phyloP scores from a whole-genome alignment of 108 stramenopile species.

The Poteriospumella lacustris region DNA sequence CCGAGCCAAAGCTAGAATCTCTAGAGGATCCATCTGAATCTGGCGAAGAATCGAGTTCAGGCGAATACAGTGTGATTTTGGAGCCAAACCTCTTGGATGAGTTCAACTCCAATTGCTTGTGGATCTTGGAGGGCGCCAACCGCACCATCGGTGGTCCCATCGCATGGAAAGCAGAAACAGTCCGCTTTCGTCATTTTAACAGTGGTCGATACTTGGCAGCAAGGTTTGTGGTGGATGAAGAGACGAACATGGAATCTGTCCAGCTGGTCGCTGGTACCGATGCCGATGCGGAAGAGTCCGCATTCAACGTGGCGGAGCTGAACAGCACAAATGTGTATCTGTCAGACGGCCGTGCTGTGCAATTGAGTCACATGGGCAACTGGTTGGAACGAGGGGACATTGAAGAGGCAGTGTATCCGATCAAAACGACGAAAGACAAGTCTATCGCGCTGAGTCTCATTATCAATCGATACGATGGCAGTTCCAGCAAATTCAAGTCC shows the following conservation, averaged over 20 bases:
- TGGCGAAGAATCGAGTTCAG: neutral
- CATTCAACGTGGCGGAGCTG: conserved; percentile 4
- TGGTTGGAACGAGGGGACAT: conserved; percentile 18
- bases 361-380: neutral
- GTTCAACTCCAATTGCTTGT: conserved; percentile 9
- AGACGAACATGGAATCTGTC: neutral
- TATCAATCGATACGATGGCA: neutral
- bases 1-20: neutral
- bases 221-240: neutral
- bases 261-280: neutral
- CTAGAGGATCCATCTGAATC: neutral
- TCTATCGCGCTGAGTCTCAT: neutral
- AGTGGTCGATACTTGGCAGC: conserved; percentile 17
- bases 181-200: conserved; percentile 36
- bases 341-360: neutral
- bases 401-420: neutral
- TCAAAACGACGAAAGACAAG: conserved; percentile 18
- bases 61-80: neutral
- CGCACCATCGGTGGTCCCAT: conserved; percentile 2
- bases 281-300: neutral
- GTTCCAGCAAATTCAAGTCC: neutral
- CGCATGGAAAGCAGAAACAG: conserved; percentile 21
- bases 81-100: neutral
- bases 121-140: conserved; percentile 31
- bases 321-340: neutral